These are phyloP conservation scores for Phytophthora fragariae DNA, from an alignment of 352 stramenopile species.

Conservation along the genomic window DNA sequence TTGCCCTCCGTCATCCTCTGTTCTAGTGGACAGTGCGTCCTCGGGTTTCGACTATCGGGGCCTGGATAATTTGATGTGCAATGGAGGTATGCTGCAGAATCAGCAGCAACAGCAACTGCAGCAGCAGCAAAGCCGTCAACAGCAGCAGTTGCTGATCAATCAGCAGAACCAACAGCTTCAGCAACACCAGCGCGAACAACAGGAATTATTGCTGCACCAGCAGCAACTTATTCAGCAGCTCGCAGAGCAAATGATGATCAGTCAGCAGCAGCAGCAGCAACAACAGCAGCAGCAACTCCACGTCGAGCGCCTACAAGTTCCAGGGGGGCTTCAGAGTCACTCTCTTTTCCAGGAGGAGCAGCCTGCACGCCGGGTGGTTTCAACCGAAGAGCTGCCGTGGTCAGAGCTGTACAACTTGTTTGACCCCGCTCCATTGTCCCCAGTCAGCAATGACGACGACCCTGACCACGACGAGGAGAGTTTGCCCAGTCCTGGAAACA, in stretches of 20 bases:
- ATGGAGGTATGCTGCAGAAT: constrained; percentile 31
- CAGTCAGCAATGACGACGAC: constrained; percentile 57
- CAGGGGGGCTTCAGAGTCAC: constrained; percentile 64
- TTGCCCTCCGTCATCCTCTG: constrained; percentile 37
- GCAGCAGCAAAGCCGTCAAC: constrained; percentile 36
- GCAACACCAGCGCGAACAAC: constrained; percentile 46
- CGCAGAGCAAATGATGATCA: constrained; percentile 47
- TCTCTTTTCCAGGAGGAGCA: constrained; percentile 70
- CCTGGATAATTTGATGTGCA: constrained; percentile 48
- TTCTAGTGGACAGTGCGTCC: constrained; percentile 41
- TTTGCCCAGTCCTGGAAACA: constrained; percentile 41
- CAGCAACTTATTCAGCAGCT: constrained; percentile 48
- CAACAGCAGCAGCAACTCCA: constrained; percentile 23
- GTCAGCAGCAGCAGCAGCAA: constrained; percentile 42
- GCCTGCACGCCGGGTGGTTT: constrained; percentile 66
- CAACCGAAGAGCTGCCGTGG: constrained; percentile 80
- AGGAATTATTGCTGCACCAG: constrained; percentile 35
- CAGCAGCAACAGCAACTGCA: constrained; percentile 40
- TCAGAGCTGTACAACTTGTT: constrained; percentile 88
- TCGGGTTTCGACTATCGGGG: constrained; percentile 51
- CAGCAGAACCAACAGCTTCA: constrained; percentile 50
- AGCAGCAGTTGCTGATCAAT: constrained; percentile 34
- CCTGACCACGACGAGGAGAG: constrained; percentile 68
- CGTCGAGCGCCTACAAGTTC: constrained; percentile 30
- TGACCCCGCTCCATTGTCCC: constrained; percentile 55